Base-by-base conservation (phyloP, 2,329 filamentous ascomycete genomes). In the Emergomyces africanus region DNA sequence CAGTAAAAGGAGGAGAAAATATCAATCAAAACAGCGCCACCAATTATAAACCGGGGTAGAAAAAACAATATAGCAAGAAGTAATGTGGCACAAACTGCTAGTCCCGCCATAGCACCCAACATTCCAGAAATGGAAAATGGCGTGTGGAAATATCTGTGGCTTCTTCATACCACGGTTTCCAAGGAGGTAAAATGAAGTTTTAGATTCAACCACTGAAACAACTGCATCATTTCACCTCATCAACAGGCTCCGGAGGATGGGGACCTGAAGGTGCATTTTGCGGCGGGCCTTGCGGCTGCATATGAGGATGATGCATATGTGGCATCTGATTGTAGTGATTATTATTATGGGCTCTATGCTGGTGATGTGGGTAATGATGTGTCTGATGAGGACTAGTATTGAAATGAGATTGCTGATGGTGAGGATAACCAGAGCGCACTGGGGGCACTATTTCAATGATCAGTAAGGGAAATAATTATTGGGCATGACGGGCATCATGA, bases 371-470 rank as follows among this genome's bases (percentile, higher is more conserved):
- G 67, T 83, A 86, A 65, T 86, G 82, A 68, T 86, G 83, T 65
- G 68, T 63, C 61, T 86, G 82, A 63, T 86, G 84, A 56, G 84
- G 84, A 66, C 84, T 87, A 41, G 80, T 82, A 58, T 83, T 81
- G 68, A 81, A 86, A 62, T 86, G 85, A 64, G 84, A 83, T 44
- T 80, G 78, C 57, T 81, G 80, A 39, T 77, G 75, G 57, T 81
- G 82, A 64, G 77, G 79, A 70, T 85, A 87, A 57, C 79, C 80
- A 66, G 73, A 72, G 56, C 83, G 81, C 66, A 80, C 79, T 61
- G 81, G 81, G 64, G 78, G 80, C 77, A 85, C 81, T 86, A 66
- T 60, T 6, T 64, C 15, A 30, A 44, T n/a, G 15, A 15, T 55
- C 44, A 55, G 54, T 20, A 54, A 20, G 33, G 18, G 9, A 10